Percentiles rank a stretch among this genome's conserved stretches.
Evolutionary conservation across 164 flowering plant genomes (phyloP).

Genomic region (Paratinospora sagittata): DNA sequence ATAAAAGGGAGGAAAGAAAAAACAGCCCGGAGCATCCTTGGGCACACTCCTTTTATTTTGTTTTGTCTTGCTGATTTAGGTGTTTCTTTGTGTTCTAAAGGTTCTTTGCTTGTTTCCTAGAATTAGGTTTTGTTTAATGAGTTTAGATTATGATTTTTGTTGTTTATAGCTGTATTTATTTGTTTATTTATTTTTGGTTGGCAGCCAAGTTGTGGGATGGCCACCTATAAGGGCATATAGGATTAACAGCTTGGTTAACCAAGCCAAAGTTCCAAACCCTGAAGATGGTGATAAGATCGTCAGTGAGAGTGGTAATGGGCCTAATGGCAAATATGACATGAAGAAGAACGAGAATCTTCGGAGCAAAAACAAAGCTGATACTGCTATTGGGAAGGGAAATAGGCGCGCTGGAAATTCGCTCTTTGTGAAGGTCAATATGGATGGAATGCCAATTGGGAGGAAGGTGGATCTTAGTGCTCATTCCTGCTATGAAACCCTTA

Average conservation of each 20-base stretch:
- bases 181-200: conserved; percentile 13
- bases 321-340: conserved; percentile 17
- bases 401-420: conserved; percentile 29
- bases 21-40: neutral
- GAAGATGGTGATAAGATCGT: conserved; percentile 26
- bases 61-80: neutral
- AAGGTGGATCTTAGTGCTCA: conserved; percentile 79
- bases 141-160: neutral
- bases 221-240: conserved; percentile 80
- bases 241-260: conserved; percentile 67
- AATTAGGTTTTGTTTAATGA: neutral
- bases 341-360: conserved; percentile 21
- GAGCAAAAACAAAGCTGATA: conserved; percentile 16
- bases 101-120: neutral
- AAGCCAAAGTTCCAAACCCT: conserved; percentile 33
- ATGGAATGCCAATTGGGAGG: conserved; percentile 82
- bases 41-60: neutral
- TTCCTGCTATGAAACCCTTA: conserved; percentile 59
- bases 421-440: conserved; percentile 93
- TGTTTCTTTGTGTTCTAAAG: neutral
- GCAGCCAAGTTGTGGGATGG: conserved; percentile 96
- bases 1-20: too few relatives aligned
- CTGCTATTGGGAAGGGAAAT: conserved; percentile 23
- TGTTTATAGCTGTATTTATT: neutral
- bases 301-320: conserved; percentile 19